Evolutionary conservation across 192 early-diverging fungal genomes (phyloP).

Genomic region (Coemansia sp.): DNA sequence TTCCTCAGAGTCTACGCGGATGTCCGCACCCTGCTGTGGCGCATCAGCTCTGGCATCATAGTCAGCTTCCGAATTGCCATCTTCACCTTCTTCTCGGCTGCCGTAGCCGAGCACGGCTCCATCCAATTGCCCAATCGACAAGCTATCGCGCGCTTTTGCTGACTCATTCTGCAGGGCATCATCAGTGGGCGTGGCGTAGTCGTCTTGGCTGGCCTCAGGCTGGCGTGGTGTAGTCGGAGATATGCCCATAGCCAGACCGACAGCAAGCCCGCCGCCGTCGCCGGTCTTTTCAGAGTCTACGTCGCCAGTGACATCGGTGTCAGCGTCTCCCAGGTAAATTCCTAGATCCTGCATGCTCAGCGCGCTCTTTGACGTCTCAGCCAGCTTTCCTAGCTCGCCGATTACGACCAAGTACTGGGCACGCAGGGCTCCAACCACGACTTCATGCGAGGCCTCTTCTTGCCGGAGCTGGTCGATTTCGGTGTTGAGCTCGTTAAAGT

Average conservation of each 20-base stretch:
- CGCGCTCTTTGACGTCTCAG: conserved; percentile 39
- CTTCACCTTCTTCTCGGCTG: conserved; percentile 26
- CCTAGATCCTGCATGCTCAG: conserved; percentile 49
- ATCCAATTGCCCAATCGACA: neutral
- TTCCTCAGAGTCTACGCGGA: conserved; percentile 22
- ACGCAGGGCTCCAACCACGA: conserved; percentile 27
- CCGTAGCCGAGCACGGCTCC: conserved; percentile 6
- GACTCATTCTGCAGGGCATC: conserved; percentile 18
- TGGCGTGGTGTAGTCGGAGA: conserved; percentile 30
- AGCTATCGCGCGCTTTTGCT: conserved; percentile 1
- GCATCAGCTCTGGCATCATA: neutral
- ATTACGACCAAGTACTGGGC: conserved; percentile 34
- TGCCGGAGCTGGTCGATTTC: conserved; percentile 43
- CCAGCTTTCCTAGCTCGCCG: conserved; percentile 36
- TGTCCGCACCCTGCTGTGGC: neutral
- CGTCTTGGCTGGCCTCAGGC: conserved; percentile 19
- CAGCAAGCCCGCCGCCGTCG: neutral
- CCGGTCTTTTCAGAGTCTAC: conserved; percentile 13
- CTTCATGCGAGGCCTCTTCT: conserved; percentile 33
- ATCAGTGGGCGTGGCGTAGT: conserved; percentile 30
- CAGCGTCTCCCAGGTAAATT: conserved; percentile 39
- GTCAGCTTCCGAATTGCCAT: conserved; percentile 5
- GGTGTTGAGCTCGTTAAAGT: conserved; percentile 28
- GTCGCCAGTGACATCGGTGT: conserved; percentile 9
- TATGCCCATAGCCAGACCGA: conserved; percentile 15